Percentiles rank a stretch among this genome's conserved stretches.
Conservation (phyloP, 2,329 filamentous ascomycete genomes). For the Fusarium pseudograminearum region DNA sequence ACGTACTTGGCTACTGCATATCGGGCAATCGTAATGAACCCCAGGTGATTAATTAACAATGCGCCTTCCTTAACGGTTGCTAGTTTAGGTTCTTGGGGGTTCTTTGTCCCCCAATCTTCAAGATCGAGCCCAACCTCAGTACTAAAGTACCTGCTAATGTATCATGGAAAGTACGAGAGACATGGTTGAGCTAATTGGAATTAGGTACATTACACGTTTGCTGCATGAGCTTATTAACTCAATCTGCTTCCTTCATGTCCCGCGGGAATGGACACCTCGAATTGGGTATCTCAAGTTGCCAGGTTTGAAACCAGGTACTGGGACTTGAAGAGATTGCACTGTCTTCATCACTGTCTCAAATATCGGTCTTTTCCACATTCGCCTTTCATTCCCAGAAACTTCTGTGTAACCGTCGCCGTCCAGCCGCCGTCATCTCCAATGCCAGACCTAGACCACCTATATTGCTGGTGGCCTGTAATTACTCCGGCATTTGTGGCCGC, state of each 20-base stretch:
- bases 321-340: conserved; percentile 1
- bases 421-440: conserved; percentile 25
- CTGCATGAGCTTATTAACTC: background rate
- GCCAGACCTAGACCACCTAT: conserved; percentile 22
- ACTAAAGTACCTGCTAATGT: too few relatives aligned
- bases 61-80: conserved; percentile 33
- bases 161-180: background rate
- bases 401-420: conserved; percentile 29
- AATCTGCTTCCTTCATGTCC: background rate
- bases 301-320: background rate
- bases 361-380: background rate
- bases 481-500: conserved; percentile 16
- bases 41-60: conserved; percentile 33
- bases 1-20: background rate
- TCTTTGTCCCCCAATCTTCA: conserved; percentile 26
- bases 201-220: background rate
- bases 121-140: conserved; percentile 16
- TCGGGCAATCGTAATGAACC: conserved; percentile 7
- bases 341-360: background rate
- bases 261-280: background rate
- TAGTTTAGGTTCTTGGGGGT: conserved; percentile 10
- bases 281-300: background rate
- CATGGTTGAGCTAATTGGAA: background rate
- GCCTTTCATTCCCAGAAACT: background rate
- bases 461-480: conserved; percentile 21